A percentile compares a stretch with the other conserved stretches of the same genome.
These are phyloP conservation scores for Ceratocystis papillata DNA, from an alignment of 2,329 filamentous ascomycete genomes.

Conservation along the genomic window DNA sequence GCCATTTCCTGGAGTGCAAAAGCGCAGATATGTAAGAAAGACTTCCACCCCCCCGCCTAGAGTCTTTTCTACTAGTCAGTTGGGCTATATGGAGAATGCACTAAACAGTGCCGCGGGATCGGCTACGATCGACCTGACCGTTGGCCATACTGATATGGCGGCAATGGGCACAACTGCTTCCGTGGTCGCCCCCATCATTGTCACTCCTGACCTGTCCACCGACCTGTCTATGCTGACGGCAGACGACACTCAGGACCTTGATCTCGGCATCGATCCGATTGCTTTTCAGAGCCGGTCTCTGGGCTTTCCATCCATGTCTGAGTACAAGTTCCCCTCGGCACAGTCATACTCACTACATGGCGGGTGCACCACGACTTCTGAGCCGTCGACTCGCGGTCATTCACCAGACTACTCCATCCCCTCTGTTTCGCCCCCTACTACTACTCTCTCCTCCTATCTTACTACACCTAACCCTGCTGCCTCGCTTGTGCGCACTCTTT, in stretches of 20 bases:
- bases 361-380: background rate
- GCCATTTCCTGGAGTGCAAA: slow-evolving; percentile 14
- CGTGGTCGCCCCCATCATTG: background rate
- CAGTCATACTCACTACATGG: slow-evolving; percentile 31
- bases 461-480: slow-evolving; percentile 71
- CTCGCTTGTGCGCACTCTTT: slow-evolving; percentile 67
- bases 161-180: background rate
- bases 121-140: background rate
- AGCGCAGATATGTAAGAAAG: slow-evolving; percentile 8
- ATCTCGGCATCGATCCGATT: background rate
- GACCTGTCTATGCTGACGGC: background rate
- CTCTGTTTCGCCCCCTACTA: slow-evolving; percentile 42
- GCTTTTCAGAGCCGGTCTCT: slow-evolving; percentile 1
- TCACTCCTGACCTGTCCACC: background rate
- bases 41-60: slow-evolving; percentile 4
- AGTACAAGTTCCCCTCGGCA: slow-evolving; percentile 18
- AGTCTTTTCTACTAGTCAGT: background rate
- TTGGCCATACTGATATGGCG: background rate
- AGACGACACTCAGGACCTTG: background rate
- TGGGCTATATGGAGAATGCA: background rate
- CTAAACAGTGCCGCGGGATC: slow-evolving; percentile 4
- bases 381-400: background rate
- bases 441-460: slow-evolving; percentile 67
- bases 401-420: background rate
- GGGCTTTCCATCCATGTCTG: slow-evolving; percentile 1